phyloP scores from a whole-genome alignment of 805 yeast species.

The Yarrowia alimentaria region DNA sequence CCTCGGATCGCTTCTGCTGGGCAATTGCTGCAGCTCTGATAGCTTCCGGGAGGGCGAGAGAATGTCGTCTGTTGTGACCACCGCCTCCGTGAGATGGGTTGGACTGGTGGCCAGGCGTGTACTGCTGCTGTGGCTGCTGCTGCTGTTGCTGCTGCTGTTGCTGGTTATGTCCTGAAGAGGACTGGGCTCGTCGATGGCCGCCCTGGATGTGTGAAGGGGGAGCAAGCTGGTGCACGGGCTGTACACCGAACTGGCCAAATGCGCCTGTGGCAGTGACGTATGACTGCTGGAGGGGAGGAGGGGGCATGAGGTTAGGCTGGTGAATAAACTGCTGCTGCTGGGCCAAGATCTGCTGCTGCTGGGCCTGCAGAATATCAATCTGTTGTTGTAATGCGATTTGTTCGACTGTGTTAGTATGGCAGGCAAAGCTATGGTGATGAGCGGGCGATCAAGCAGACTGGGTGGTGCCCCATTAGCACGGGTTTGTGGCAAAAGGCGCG shows the following conservation, averaged over 20 bases:
- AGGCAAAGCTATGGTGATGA: too few relatives aligned
- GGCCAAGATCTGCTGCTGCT: conserved; percentile 78
- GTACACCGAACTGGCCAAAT: conserved; percentile 35
- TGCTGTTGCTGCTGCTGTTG: conserved; percentile 12
- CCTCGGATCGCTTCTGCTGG: conserved; percentile 54
- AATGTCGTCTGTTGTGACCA: conserved; percentile 85
- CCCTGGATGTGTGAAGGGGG: conserved; percentile 29
- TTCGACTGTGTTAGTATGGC: conserved; percentile 47
- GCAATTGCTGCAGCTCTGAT: conserved; percentile 94
- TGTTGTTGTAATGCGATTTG: conserved; percentile 77
- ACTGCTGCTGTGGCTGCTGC: conserved; percentile 16
- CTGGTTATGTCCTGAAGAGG: conserved; percentile 32
- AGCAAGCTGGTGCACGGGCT: conserved; percentile 30
- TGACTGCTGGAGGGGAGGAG: conserved; percentile 31
- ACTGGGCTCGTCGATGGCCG: conserved; percentile 42
- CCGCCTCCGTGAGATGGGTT: conserved; percentile 29
- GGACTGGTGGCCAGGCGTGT: conserved; percentile 11
- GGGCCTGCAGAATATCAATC: conserved; percentile 85
- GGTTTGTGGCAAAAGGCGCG: too few relatives aligned
- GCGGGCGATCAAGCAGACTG: too few relatives aligned
- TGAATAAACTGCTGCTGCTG: conserved; percentile 54
- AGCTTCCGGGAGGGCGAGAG: conserved; percentile 88
- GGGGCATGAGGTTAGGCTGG: conserved; percentile 36
- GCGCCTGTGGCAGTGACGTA: conserved; percentile 32
- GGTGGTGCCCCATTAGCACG: too few relatives aligned